Evolutionary conservation across 2,329 filamentous ascomycete genomes (phyloP).

Genomic region (Aspergillus sp.): DNA sequence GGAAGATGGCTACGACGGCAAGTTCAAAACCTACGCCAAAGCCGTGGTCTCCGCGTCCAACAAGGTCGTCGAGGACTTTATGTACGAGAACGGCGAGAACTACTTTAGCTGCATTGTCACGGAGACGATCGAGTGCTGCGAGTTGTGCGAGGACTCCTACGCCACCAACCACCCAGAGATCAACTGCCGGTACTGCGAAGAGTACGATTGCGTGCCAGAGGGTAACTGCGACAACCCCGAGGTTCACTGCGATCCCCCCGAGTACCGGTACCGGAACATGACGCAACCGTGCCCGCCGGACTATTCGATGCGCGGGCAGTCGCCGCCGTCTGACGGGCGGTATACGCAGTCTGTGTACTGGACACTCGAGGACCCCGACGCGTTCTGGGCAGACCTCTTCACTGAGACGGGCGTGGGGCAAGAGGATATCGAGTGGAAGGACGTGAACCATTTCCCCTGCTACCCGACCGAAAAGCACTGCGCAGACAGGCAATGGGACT

Average conservation of each 20-base stretch:
- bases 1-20: slow-evolving; percentile 1
- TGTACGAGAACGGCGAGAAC: background rate
- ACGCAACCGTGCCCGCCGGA: slow-evolving; percentile 8
- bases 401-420: background rate
- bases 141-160: background rate
- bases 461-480: background rate
- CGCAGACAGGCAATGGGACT: background rate
- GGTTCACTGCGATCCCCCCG: background rate
- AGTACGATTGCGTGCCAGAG: background rate
- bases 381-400: background rate
- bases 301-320: slow-evolving; percentile 7
- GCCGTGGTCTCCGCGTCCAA: background rate
- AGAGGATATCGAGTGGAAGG: slow-evolving; percentile 4
- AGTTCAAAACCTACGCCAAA: slow-evolving; percentile 2
- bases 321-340: background rate
- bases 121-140: slow-evolving; percentile 1
- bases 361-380: background rate
- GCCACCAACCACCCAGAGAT: background rate
- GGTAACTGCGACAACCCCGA: background rate
- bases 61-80: background rate
- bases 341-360: slow-evolving; percentile 4
- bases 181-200: slow-evolving; percentile 2
- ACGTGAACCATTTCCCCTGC: background rate
- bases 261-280: slow-evolving; percentile 4
- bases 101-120: slow-evolving; percentile 9